Evolutionary conservation across 1,284 basidiomycete species (phyloP), one percentile per base, ranked within the genome.

Genomic region (Cutaneotrichosporon sp.): DNA sequence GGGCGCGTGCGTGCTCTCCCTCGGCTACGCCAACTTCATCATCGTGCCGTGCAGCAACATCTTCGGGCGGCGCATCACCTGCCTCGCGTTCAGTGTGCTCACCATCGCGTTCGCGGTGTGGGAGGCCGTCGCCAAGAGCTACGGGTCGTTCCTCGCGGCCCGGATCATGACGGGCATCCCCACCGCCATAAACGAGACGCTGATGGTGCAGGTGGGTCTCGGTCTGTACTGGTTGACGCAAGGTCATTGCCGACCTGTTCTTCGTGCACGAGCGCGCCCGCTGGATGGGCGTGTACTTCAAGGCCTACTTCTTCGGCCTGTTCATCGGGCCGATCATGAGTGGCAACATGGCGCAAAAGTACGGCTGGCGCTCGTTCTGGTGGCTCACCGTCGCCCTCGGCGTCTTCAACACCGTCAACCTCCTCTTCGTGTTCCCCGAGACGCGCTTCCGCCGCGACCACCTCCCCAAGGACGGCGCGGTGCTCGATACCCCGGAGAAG

Each of bases 41-140:
- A 62, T 65, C 56, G 56, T 65, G 10, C 63, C 63, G 11, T 62
- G 55, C 49, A 59, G 46, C 36, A 65, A 65, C 59, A 65, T 65
- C 29, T 65, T 65, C 31, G 63, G 63, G 13, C 59, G 63, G 1
- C 63, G 63, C 16, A 43, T 31, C 25, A 65, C 63, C 0, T 24
- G 53, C 14, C 14, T 65, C 11, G 53, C 56, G 10, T 46, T 42
- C 3, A 47, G 50, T 6, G 14, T 58, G 6, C 27, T 65, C 25
- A 42, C 51, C 29, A 53, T 62, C 46, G 56, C 20, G 13, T 49
- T 60, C 13, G 49, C 59, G 10, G 54, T 65, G 42, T 65, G 63
- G 63, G 59, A 59, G 49, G 63, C 52, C 0, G 10, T 45, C 7
- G 63, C 63, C 9, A 62, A 58, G 38, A 34, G 29, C 20, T 49